Evolutionary conservation across 352 stramenopile genomes (phyloP), one percentile per base, ranked within the genome.

Genomic region (Globisporangium irregulare): DNA sequence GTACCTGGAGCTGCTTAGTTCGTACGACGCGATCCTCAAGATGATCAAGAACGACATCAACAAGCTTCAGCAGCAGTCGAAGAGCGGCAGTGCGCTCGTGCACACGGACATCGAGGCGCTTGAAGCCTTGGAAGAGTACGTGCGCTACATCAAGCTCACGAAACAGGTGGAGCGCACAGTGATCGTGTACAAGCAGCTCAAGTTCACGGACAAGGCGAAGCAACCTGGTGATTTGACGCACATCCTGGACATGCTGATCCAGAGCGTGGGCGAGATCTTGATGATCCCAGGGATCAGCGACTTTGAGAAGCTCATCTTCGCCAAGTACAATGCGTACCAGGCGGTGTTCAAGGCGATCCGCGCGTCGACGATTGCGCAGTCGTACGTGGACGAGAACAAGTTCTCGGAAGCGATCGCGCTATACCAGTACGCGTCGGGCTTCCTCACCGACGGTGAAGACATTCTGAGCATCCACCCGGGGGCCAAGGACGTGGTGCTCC

Each of bases 201-300:
- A 87, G 54, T 70, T 73, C 22, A 64, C 76, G 9, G 73, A 78
- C 25, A 82, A 81, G 59, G 70, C 75, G 1, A 71, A 79, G 29
- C 77, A 87, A 63, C 69, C 76, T 1, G 85, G 84, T 24, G 86
- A 95, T 54, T 66, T 95, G 24, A 89, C 78, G 25, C 87, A 95
- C 73, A 86, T 95, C 53, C 73, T 95, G 15, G 81, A 93, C 61
- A 93, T 93, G 87, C 68, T 95, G 1, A 77, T 95, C 53, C 87
- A 93, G 75, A 90, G 77, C 67, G 81, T 93, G 20, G 78, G 76
- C n/a, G 85, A 93, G 60, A 95, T 95, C 62, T 50, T 91, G 34
- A 76, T 73, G 59, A 87, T 95, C 38, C 85, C 85, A 29, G 78
- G 76, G 8, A 72, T 93, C 29, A 62, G 41, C 34, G 82, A 91